Conservation (phyloP, 495 filamentous ascomycete species). For the Pseudevernia furfuracea region DNA sequence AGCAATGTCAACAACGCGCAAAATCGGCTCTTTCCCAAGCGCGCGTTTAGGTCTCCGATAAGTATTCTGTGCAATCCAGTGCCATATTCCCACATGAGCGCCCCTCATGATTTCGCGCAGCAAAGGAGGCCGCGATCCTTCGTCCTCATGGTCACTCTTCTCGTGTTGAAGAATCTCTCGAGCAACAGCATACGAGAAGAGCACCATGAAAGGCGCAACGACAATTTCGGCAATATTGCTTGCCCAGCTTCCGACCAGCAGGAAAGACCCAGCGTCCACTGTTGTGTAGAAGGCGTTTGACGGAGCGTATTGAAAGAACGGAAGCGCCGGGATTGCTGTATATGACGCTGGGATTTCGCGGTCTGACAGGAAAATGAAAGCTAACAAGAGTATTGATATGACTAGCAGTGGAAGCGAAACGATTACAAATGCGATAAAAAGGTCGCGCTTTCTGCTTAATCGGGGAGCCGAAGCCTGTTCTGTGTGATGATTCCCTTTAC, state of each 20-base stretch:
- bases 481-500: neutral
- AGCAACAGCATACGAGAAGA: conserved; percentile 18
- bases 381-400: conserved; percentile 12
- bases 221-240: conserved; percentile 17
- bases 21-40: neutral
- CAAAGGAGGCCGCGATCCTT: neutral
- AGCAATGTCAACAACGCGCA: conserved; percentile 13
- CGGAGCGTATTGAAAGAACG: neutral
- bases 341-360: conserved; percentile 2
- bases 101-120: conserved; percentile 16
- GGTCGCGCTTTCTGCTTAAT: conserved; percentile 13
- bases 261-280: conserved; percentile 3
- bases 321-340: neutral
- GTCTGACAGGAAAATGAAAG: conserved; percentile 12
- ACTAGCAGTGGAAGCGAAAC: conserved; percentile 19
- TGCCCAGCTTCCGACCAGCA: conserved; percentile 17
- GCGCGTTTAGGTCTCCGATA: neutral
- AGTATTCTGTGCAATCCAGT: conserved; percentile 7
- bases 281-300: conserved; percentile 6
- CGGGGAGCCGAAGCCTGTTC: conserved; percentile 4
- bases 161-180: conserved; percentile 8
- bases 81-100: conserved; percentile 12
- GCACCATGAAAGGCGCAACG: conserved; percentile 18
- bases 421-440: conserved; percentile 13
- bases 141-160: neutral